Evolutionary conservation across 2,329 filamentous ascomycete genomes (phyloP).

Genomic region (Botrytis fabae): DNA sequence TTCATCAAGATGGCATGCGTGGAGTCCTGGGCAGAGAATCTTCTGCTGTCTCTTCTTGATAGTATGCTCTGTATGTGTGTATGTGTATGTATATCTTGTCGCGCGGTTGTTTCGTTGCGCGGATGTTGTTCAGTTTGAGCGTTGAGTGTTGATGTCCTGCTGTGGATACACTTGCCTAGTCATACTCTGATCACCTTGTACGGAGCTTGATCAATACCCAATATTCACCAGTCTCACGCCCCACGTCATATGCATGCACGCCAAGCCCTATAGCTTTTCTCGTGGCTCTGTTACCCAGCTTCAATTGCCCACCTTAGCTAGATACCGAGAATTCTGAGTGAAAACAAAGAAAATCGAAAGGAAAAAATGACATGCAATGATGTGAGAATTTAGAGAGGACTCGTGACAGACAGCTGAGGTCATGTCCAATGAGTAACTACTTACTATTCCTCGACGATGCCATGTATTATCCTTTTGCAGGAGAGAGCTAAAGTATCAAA

Average conservation of each 20-base stretch:
- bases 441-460: not conserved
- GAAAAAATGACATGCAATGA: not conserved
- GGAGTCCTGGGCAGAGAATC: not conserved
- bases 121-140: not conserved
- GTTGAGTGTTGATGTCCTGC: not conserved
- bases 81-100: not conserved
- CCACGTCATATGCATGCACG: not conserved
- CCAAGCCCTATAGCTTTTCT: conserved; percentile 9
- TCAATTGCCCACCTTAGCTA: not conserved
- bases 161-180: not conserved
- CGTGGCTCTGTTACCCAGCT: not conserved
- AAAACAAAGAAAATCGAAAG: not conserved
- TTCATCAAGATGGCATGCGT: not conserved
- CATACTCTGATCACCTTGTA: not conserved
- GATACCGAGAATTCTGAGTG: not conserved
- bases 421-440: not conserved
- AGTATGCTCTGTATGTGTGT: too few species aligned
- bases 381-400: not conserved
- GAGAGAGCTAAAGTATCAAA: not conserved
- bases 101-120: conserved; percentile 10
- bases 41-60: not conserved
- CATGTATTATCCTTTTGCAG: not conserved
- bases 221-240: not conserved
- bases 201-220: not conserved
- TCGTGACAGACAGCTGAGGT: not conserved